Conservation (phyloP, 805 yeast species). For the Groenewaldozyma salmanticensis region DNA sequence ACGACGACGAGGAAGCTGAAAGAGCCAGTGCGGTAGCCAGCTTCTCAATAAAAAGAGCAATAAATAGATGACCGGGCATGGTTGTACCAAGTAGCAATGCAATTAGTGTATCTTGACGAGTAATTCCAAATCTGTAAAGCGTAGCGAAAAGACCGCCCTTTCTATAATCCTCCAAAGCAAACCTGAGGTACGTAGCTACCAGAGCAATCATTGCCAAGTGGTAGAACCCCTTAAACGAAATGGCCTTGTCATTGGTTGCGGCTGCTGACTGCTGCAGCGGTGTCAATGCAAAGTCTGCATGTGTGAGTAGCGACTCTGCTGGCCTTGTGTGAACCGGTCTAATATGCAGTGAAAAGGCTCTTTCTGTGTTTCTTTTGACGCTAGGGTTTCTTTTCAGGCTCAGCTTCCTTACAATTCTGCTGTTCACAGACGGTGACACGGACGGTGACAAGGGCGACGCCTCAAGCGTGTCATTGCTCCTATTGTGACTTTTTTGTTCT, state of each 20-base stretch:
- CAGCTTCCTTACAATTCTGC: no score
- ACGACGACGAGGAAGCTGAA: background rate
- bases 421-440: no score
- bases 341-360: no score
- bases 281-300: no score
- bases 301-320: background rate
- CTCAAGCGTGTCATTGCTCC: no score
- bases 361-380: no score
- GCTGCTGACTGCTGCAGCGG: background rate
- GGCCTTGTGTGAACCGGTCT: background rate
- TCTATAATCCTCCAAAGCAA: constrained; percentile 29
- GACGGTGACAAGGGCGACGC: no score
- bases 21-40: background rate
- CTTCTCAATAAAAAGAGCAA: constrained; percentile 30
- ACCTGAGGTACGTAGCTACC: constrained; percentile 31
- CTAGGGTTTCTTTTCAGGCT: no score
- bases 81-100: constrained; percentile 20
- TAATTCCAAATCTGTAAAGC: constrained; percentile 24
- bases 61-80: constrained; percentile 28
- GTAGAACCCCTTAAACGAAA: constrained; percentile 30
- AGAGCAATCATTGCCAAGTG: constrained; percentile 33
- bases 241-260: no score
- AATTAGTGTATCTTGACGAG: constrained; percentile 23
- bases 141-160: constrained; percentile 29
- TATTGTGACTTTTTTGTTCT: no score